Conservation (phyloP, 805 yeast genomes). For the Yueomyces sinensis region DNA sequence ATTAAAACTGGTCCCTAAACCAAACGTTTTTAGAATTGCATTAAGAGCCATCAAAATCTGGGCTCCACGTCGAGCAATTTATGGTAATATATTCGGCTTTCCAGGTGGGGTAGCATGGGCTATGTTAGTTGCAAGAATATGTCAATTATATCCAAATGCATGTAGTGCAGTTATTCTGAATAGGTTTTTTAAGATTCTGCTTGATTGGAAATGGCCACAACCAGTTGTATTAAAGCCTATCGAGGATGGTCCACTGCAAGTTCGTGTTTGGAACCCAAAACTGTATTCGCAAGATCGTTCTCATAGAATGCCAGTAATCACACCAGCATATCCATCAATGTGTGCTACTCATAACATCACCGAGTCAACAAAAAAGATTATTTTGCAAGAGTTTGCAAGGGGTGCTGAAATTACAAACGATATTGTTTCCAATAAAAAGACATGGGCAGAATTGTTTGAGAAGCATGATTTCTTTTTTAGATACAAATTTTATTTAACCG, state of each 20-base stretch:
- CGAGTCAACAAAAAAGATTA: conserved; percentile 72
- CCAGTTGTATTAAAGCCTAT: conserved; percentile 87
- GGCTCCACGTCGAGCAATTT: conserved; percentile 92
- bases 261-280: conserved; percentile 92
- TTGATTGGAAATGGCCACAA: conserved; percentile 97
- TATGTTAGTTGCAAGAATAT: conserved; percentile 94
- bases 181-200: conserved; percentile 73
- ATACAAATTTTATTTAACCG: conserved; percentile 77
- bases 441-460: conserved; percentile 65
- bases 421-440: conserved; percentile 45
- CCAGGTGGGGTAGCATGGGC: conserved; percentile 99
- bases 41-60: conserved; percentile 86
- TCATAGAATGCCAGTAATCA: conserved; percentile 94
- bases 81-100: conserved; percentile 90
- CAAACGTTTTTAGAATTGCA: conserved; percentile 85
- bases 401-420: conserved; percentile 62
- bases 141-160: conserved; percentile 94
- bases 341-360: conserved; percentile 97
- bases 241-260: conserved; percentile 95
- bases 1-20: conserved; percentile 77
- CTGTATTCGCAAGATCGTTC: conserved; percentile 78
- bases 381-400: conserved; percentile 64
- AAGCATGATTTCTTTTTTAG: conserved; percentile 73
- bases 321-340: conserved; percentile 90
- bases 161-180: conserved; percentile 85